Conservation (phyloP, 1,284 basidiomycete genomes). For the Ceratobasidium sp. region DNA sequence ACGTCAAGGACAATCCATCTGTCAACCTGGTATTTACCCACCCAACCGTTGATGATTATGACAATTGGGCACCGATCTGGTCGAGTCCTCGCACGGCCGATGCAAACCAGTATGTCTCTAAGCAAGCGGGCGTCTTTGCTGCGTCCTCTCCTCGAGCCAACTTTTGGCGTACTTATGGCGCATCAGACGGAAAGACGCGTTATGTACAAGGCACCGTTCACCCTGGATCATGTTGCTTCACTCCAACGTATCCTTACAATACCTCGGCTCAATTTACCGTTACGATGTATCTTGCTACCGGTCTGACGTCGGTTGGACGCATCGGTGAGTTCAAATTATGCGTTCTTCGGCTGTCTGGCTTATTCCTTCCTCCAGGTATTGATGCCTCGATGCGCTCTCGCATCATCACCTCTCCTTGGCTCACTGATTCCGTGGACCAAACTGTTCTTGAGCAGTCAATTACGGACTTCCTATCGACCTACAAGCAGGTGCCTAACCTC, state of each 20-base stretch:
- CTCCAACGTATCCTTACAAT: conserved; percentile 59
- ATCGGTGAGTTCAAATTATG: conserved; percentile 4
- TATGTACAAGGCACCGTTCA: conserved; percentile 64
- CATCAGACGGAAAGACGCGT: conserved; percentile 57
- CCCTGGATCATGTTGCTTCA: conserved; percentile 63
- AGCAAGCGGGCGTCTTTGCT: conserved; percentile 63
- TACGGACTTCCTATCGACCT: conserved; percentile 50
- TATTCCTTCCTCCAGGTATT: too few relatives aligned
- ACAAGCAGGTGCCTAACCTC: neutral
- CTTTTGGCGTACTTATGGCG: conserved; percentile 64
- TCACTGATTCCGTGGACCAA: conserved; percentile 64
- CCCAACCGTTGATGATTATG: conserved; percentile 62
- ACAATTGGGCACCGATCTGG: conserved; percentile 65
- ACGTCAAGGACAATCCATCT: conserved; percentile 67
- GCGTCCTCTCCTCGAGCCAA: conserved; percentile 65
- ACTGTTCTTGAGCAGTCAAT: conserved; percentile 59
- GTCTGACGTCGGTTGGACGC: conserved; percentile 1
- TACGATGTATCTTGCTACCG: conserved; percentile 54
- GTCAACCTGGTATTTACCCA: conserved; percentile 71
- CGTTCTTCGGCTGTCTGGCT: conserved; percentile 53
- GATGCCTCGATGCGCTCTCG: conserved; percentile 59
- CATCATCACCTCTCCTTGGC: conserved; percentile 64
- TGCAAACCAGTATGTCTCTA: conserved; percentile 59
- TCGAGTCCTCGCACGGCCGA: conserved; percentile 62
- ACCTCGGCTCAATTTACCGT: conserved; percentile 63